phyloP scores from a whole-genome alignment of 2,329 filamentous ascomycete genomes.

The Zasmidium angulare region DNA sequence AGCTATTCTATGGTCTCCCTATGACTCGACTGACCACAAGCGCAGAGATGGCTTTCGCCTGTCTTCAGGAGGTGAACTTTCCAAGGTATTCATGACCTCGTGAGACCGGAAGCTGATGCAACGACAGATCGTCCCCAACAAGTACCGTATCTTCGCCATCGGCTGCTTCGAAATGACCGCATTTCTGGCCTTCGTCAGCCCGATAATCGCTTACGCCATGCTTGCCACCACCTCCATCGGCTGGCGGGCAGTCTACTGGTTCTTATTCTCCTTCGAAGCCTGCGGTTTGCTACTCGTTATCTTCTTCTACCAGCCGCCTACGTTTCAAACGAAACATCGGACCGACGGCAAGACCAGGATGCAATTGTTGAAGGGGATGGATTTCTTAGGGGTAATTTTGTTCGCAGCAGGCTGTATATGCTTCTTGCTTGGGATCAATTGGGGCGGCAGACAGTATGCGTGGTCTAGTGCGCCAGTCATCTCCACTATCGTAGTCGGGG shows the following conservation, averaged over 20 bases:
- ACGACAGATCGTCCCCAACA: constrained; percentile 29
- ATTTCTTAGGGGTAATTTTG: constrained; percentile 48
- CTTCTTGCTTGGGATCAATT: constrained; percentile 17
- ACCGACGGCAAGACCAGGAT: constrained; percentile 29
- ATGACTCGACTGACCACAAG: neutral
- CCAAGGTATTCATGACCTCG: neutral
- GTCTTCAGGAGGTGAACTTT: constrained; percentile 23
- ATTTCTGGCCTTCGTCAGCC: constrained; percentile 25
- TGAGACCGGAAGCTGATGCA: neutral
- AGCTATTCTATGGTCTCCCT: neutral
- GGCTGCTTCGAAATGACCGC: constrained; percentile 24
- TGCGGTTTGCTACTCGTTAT: constrained; percentile 32
- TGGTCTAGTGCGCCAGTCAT: constrained; percentile 14
- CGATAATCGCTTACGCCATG: constrained; percentile 17
- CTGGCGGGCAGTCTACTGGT: constrained; percentile 18
- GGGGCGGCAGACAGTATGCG: constrained; percentile 15
- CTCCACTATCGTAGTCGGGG: constrained; percentile 14
- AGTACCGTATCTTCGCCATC: constrained; percentile 33
- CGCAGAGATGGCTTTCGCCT: constrained; percentile 28
- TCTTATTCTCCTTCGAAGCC: constrained; percentile 16
- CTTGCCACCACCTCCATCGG: constrained; percentile 7
- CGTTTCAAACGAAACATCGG: constrained; percentile 33
- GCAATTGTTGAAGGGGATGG: constrained; percentile 44
- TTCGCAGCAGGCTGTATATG: constrained; percentile 9
- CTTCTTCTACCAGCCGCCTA: constrained; percentile 34